phyloP scores from a whole-genome alignment of 768 basidiomycete species.

The Rubroboletus pulcherrimus region DNA sequence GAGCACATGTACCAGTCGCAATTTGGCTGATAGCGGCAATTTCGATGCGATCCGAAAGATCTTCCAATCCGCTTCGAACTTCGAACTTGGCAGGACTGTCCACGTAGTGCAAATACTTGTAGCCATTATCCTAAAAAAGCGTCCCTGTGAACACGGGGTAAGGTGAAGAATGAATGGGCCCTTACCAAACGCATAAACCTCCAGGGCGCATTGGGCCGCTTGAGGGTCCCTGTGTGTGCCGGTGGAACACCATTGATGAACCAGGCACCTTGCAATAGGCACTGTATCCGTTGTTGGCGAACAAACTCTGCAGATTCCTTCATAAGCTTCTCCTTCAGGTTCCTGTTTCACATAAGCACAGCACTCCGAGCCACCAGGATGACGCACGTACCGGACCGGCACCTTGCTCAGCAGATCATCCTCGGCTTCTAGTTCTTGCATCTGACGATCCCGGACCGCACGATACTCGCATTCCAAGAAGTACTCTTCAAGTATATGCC shows the following conservation, averaged over 20 bases:
- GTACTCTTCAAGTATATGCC: slow-evolving; percentile 82
- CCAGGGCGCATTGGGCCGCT: slow-evolving; percentile 69
- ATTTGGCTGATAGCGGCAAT: slow-evolving; percentile 77
- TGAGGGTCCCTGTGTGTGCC: slow-evolving; percentile 38
- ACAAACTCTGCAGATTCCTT: slow-evolving; percentile 91
- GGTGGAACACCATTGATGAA: slow-evolving; percentile 76
- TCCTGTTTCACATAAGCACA: slow-evolving; percentile 43
- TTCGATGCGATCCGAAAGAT: slow-evolving; percentile 85
- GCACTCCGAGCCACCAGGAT: neutral
- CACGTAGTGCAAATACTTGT: slow-evolving; percentile 81
- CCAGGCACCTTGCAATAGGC: slow-evolving; percentile 87
- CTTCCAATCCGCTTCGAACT: slow-evolving; percentile 77
- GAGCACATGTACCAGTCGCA: slow-evolving; percentile 66
- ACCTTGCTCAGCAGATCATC: slow-evolving; percentile 85
- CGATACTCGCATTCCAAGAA: slow-evolving; percentile 82
- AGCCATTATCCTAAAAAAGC: slow-evolving; percentile 60
- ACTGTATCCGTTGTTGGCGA: slow-evolving; percentile 82
- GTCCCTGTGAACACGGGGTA: neutral
- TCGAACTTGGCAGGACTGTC: slow-evolving; percentile 79
- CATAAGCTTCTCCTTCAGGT: slow-evolving; percentile 79
- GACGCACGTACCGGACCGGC: slow-evolving; percentile 65
- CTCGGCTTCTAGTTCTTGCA: slow-evolving; percentile 85
- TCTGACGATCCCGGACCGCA: slow-evolving; percentile 80
- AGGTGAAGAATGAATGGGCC: neutral
- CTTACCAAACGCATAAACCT: slow-evolving; percentile 81